Evolutionary conservation across 2,329 filamentous ascomycete species (phyloP), one percentile per base, ranked within the genome.

Genomic region (Ophioceras dolichostomum): DNA sequence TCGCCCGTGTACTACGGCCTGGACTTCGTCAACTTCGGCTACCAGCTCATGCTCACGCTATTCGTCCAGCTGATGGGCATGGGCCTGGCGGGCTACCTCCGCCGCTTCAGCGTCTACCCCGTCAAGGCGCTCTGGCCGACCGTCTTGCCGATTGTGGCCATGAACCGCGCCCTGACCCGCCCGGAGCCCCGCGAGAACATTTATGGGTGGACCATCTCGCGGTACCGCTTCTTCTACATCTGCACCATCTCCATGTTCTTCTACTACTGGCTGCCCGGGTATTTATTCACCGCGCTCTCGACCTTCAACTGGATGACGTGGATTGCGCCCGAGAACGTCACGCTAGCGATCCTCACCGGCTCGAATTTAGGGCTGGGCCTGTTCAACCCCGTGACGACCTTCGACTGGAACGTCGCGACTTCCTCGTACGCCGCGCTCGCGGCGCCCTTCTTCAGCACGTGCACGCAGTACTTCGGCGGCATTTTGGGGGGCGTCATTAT

Each of bases 201-300:
- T 27, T 46, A 67, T 43, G 67, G 67, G 6, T 61, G 60, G 61
- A 59, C 53, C 28, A 52, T 68, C 19, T 60, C 62, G 1, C 60
- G 61, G 0, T 63, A 64, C 42, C 55, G 46, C 14, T 53, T 67
- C 43, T 69, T 65, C 45, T 59, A 61, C 41, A 46, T 57, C 37
- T 49, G 48, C 10, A 54, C 54, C 12, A 27, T 52, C 30, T 47
- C 47, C 26, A 65, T 67, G 50, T 54, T 64, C 32, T 30, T 67
- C 14, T 69, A 64, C 49, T 68, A 64, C 47, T 68, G 64, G 63
- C 50, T 69, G 9, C 65, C 65, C 36, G 57, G 58, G 13, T 64
- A 58, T 32, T 48, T 82, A 29, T 76, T 73, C 42, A 72, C 72
- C 37, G 75, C 72, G 35, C 59, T 81, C 4, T 73, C 68, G 21